These are phyloP conservation scores for Paraconiothyrium sp. DNA, from an alignment of 2,329 filamentous ascomycete genomes.

Conservation along the genomic window DNA sequence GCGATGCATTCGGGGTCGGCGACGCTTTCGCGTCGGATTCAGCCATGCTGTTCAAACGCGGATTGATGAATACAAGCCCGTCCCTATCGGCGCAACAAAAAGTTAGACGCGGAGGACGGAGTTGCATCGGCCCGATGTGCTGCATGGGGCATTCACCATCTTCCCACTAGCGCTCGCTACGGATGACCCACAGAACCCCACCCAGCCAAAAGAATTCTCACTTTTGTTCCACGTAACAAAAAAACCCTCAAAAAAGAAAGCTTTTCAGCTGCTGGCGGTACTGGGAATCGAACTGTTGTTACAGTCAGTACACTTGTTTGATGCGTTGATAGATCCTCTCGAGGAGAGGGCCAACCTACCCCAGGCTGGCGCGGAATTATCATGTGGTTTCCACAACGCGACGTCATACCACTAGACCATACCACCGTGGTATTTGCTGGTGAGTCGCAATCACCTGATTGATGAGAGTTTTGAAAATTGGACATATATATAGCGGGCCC, in stretches of 20 bases:
- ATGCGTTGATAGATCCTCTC: slow-evolving; percentile 13
- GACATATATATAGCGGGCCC: background rate
- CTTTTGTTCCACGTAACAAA: background rate
- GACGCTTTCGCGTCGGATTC: slow-evolving; percentile 42
- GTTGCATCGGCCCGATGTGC: slow-evolving; percentile 2
- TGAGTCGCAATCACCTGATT: slow-evolving; percentile 17
- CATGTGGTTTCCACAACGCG: slow-evolving; percentile 26
- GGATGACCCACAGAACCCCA: background rate
- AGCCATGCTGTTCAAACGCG: slow-evolving; percentile 40
- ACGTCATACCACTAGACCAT: slow-evolving; percentile 34
- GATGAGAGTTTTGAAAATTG: background rate
- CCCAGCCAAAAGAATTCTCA: background rate
- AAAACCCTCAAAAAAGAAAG: slow-evolving; percentile 15
- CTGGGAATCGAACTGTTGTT: slow-evolving; percentile 28
- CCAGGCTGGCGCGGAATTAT: slow-evolving; percentile 27
- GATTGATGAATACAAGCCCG: slow-evolving; percentile 14
- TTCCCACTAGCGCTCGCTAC: background rate
- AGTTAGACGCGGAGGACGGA: slow-evolving; percentile 25
- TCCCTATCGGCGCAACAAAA: slow-evolving; percentile 28
- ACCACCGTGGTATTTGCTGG: slow-evolving; percentile 21
- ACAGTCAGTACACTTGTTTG: slow-evolving; percentile 16
- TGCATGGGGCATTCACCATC: background rate
- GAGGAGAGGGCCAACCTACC: slow-evolving; percentile 21
- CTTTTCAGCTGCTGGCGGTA: slow-evolving; percentile 22
- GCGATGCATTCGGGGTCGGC: slow-evolving; percentile 31